These are phyloP conservation scores for Polygonum maritimum DNA, from an alignment of 148 eudicot species.

Conservation along the genomic window DNA sequence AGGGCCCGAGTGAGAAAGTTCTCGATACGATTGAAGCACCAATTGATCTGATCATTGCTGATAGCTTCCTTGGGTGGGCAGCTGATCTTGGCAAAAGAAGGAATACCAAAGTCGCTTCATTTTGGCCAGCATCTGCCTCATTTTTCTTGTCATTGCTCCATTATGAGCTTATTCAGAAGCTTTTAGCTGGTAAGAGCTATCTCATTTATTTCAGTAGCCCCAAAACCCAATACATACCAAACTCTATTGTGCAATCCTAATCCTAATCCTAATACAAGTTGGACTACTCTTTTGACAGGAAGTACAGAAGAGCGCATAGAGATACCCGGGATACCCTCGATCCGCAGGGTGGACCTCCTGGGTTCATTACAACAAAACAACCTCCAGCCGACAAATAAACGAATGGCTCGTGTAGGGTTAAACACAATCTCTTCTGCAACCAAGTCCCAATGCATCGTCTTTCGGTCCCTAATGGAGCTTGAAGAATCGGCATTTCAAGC, in stretches of 20 bases:
- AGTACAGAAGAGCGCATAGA: neutral
- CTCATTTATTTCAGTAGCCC: too few relatives aligned
- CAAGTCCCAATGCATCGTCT: neutral
- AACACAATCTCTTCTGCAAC: neutral
- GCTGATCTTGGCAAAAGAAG: constrained; percentile 25
- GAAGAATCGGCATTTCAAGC: constrained; percentile 1
- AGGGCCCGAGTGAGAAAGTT: constrained; percentile 23
- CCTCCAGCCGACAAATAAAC: neutral
- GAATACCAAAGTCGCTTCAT: constrained; percentile 25
- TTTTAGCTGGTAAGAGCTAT: neutral
- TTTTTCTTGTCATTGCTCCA: constrained; percentile 18
- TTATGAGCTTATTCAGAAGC: constrained; percentile 13
- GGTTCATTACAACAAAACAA: neutral
- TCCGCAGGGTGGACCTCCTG: neutral
- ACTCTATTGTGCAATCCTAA: too few relatives aligned
- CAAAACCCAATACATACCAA: too few relatives aligned
- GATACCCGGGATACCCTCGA: neutral
- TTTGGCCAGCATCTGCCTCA: constrained; percentile 22
- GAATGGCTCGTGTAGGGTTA: neutral
- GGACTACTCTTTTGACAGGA: neutral
- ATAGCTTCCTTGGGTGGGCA: constrained; percentile 22
- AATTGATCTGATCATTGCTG: constrained; percentile 19
- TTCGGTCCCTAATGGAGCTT: neutral
- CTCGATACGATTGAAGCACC: constrained; percentile 9
- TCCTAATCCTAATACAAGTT: too few relatives aligned